phyloP scores from a whole-genome alignment of 2,329 filamentous ascomycete species.

The Botrytis cinerea region DNA sequence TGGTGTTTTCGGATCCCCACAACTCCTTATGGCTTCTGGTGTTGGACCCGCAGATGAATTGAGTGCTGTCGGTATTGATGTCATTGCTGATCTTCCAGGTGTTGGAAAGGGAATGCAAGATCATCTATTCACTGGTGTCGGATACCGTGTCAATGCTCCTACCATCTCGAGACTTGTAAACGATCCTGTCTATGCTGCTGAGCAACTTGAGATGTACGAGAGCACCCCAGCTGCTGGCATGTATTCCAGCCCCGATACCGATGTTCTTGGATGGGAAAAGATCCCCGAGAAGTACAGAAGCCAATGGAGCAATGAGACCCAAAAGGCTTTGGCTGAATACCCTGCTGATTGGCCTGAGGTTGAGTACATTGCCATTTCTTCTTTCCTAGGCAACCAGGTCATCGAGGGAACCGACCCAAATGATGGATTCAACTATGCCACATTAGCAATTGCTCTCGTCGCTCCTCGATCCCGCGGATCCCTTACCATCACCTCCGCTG shows the following conservation, averaged over 20 bases:
- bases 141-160: constrained; percentile 22
- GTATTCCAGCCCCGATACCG: constrained; percentile 23
- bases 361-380: constrained; percentile 29
- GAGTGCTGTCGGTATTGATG: constrained; percentile 46
- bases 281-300: constrained; percentile 22
- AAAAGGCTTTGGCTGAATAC: constrained; percentile 14
- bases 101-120: constrained; percentile 54
- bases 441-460: constrained; percentile 40
- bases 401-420: constrained; percentile 13
- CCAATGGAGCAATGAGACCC: constrained; percentile 15
- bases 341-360: constrained; percentile 34
- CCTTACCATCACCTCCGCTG: constrained; percentile 45
- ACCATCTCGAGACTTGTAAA: constrained; percentile 14
- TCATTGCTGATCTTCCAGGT: constrained; percentile 50
- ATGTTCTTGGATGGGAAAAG: constrained; percentile 31
- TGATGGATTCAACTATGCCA: constrained; percentile 25
- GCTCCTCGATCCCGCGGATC: constrained; percentile 49
- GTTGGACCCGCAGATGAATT: constrained; percentile 49
- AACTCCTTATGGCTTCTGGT: constrained; percentile 50
- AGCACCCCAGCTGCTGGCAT: constrained; percentile 17
- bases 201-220: not conserved
- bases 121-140: constrained; percentile 32
- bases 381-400: constrained; percentile 17
- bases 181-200: constrained; percentile 11
- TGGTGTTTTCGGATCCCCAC: constrained; percentile 52